A percentile compares a stretch with the other conserved stretches of the same genome.
Conservation (phyloP, 2,329 filamentous ascomycete species). For the Pseudomassariella vexata region DNA sequence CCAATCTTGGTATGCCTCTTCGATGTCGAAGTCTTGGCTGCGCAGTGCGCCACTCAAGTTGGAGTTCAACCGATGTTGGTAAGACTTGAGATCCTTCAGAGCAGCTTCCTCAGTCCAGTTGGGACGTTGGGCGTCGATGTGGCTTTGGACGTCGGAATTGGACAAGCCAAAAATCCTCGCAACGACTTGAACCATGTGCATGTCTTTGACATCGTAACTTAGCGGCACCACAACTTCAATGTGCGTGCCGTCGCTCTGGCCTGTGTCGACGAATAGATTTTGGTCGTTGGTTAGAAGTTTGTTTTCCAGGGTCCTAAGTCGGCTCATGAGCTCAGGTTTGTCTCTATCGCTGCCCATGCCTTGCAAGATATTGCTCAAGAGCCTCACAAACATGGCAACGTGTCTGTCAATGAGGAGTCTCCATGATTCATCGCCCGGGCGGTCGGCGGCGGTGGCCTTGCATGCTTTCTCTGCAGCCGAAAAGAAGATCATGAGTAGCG, state of each 20-base stretch:
- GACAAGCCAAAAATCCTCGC: slow-evolving; percentile 79
- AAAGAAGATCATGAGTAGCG: slow-evolving; percentile 92
- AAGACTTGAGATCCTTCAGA: slow-evolving; percentile 84
- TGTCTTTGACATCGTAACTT: slow-evolving; percentile 92
- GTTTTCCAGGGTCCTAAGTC: slow-evolving; percentile 78
- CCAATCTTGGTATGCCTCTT: slow-evolving; percentile 85
- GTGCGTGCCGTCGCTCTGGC: slow-evolving; percentile 55
- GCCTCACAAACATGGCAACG: slow-evolving; percentile 85
- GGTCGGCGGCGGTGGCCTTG: slow-evolving; percentile 58
- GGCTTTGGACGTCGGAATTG: slow-evolving; percentile 73
- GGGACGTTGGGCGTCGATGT: slow-evolving; percentile 76
- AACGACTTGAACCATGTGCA: slow-evolving; percentile 86
- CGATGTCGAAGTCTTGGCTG: slow-evolving; percentile 81
- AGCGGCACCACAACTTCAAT: slow-evolving; percentile 79
- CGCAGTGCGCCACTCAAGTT: slow-evolving; percentile 72
- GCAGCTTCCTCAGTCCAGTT: slow-evolving; percentile 90
- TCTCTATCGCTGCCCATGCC: slow-evolving; percentile 82
- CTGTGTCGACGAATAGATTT: slow-evolving; percentile 65
- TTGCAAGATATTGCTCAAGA: slow-evolving; percentile 74
- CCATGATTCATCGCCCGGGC: slow-evolving; percentile 78
- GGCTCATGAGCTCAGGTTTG: slow-evolving; percentile 74
- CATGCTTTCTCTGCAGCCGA: slow-evolving; percentile 89
- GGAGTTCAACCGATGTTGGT: slow-evolving; percentile 82
- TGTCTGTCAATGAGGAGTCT: slow-evolving; percentile 90
- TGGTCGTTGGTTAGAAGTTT: slow-evolving; percentile 93